These are phyloP conservation scores for Neonothopanus nambi DNA, from an alignment of 1,284 basidiomycete species.

Conservation along the genomic window DNA sequence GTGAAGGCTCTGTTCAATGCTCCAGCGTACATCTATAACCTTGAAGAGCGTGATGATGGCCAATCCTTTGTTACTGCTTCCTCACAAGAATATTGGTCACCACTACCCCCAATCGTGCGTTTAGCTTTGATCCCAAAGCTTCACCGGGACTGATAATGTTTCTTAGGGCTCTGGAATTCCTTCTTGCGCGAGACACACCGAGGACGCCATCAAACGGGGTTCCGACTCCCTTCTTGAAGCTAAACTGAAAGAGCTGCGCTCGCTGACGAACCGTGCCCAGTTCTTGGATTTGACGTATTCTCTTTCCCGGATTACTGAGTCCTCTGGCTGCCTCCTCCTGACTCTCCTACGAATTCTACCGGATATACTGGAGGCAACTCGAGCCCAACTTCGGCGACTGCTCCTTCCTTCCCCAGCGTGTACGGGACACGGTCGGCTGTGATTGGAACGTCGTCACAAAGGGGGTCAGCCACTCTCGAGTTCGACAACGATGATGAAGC, in stretches of 20 bases:
- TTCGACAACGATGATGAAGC: constrained; percentile 53
- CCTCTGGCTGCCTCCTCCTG: too few species aligned
- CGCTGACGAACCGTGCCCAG: constrained; percentile 76
- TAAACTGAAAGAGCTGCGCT: too few species aligned
- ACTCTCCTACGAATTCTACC: too few species aligned
- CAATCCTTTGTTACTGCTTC: constrained; percentile 55
- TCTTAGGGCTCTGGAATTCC: too few species aligned
- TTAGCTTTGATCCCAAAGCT: constrained; percentile 13
- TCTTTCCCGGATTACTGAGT: constrained; percentile 72
- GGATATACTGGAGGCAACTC: constrained; percentile 69
- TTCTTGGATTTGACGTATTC: constrained; percentile 80
- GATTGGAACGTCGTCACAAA: constrained; percentile 45
- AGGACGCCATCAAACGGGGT: too few species aligned
- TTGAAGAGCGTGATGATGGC: constrained; percentile 68
- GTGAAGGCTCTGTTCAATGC: too few species aligned
- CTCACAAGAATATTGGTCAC: constrained; percentile 70
- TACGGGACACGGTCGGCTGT: constrained; percentile 58
- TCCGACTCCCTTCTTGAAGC: too few species aligned
- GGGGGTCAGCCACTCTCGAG: constrained; percentile 32
- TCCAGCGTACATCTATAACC: too few species aligned
- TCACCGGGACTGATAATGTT: too few species aligned
- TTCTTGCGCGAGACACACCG: too few species aligned
- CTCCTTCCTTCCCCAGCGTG: constrained; percentile 80
- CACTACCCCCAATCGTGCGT: constrained; percentile 74
- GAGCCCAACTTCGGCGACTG: constrained; percentile 71